A percentile compares a stretch with the other conserved stretches of the same genome.
phyloP scores from a whole-genome alignment of 352 stramenopile species.

The Phytopythium oedochilum region DNA sequence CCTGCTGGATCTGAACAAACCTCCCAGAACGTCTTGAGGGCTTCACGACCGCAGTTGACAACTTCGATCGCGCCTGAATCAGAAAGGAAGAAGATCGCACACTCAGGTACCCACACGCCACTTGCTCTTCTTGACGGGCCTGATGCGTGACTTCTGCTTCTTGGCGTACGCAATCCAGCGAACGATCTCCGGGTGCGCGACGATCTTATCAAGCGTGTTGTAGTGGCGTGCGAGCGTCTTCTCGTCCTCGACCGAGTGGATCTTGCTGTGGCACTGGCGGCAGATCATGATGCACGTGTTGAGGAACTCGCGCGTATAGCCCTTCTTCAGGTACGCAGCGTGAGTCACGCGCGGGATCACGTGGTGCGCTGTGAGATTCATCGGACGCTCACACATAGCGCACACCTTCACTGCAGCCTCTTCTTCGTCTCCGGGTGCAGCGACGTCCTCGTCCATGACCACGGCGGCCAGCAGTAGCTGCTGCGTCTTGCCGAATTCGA shows the following conservation, averaged over 20 bases:
- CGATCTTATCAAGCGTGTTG: constrained; percentile 91
- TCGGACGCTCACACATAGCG: constrained; percentile 89
- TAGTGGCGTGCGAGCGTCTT: constrained; percentile 87
- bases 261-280: constrained; percentile 88
- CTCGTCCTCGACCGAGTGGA: constrained; percentile 89
- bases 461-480: constrained; percentile 44
- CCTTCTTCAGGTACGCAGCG: constrained; percentile 72
- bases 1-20: too few relatives aligned
- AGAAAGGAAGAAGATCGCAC: not conserved
- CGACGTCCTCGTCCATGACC: constrained; percentile 73
- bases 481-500: constrained; percentile 80
- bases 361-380: constrained; percentile 92
- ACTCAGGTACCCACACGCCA: constrained; percentile 47
- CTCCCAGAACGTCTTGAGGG: not conserved
- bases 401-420: constrained; percentile 34
- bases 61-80: not conserved
- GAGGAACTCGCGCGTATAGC: constrained; percentile 70
- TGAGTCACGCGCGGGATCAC: constrained; percentile 89
- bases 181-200: constrained; percentile 80
- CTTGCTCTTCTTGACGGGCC: constrained; percentile 52
- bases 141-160: constrained; percentile 83
- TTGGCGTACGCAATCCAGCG: constrained; percentile 88
- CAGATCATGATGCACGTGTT: constrained; percentile 90
- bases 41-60: not conserved
- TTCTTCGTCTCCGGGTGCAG: constrained; percentile 41